phyloP scores from a whole-genome alignment of 805 yeast species.

The Hanseniaspora meyeri region DNA sequence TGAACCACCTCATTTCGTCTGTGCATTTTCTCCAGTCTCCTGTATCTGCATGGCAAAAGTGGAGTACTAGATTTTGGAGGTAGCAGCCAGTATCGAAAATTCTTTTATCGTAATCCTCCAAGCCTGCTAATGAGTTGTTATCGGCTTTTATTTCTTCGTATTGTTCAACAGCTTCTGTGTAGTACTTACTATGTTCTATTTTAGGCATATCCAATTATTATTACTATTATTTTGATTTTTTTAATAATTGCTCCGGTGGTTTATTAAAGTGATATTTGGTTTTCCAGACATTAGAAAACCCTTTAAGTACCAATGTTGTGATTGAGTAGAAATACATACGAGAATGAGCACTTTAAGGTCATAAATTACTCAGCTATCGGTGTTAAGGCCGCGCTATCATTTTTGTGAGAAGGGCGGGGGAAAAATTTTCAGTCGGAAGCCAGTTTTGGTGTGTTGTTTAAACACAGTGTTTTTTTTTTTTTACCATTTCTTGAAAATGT shows the following conservation, averaged over 20 bases:
- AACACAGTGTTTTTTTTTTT: too few species aligned
- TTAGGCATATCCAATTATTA: neutral
- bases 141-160: constrained; percentile 23
- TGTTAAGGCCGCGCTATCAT: neutral
- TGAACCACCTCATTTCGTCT: constrained; percentile 51
- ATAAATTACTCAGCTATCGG: neutral
- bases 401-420: neutral
- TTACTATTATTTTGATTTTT: neutral
- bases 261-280: too few species aligned
- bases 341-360: too few species aligned
- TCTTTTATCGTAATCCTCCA: constrained; percentile 64
- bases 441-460: neutral
- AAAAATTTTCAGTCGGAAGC: neutral
- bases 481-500: neutral
- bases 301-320: too few species aligned
- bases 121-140: constrained; percentile 32
- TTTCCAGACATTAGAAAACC: too few species aligned
- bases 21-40: constrained; percentile 70
- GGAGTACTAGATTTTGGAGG: constrained; percentile 58
- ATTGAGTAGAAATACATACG: too few species aligned
- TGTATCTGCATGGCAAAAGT: constrained; percentile 68
- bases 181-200: constrained; percentile 19
- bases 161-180: constrained; percentile 24
- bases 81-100: constrained; percentile 63
- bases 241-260: neutral